These are phyloP conservation scores for Aspergillus mulundensis DNA, from an alignment of 495 filamentous ascomycete species.

Conservation along the genomic window DNA sequence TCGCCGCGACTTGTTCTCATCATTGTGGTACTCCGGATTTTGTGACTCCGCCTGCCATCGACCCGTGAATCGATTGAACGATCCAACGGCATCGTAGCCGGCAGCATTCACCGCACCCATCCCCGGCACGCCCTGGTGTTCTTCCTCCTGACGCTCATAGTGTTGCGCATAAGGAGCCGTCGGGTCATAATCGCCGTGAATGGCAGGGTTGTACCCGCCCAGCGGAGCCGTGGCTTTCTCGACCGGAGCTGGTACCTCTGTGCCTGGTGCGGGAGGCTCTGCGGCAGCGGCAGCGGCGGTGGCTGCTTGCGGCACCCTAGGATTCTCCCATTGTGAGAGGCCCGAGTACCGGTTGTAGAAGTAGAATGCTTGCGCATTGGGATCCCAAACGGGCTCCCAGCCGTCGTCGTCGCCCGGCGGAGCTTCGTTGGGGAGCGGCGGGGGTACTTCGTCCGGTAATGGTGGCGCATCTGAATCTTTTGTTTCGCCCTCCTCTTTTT, in stretches of 20 bases:
- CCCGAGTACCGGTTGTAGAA: conserved; percentile 85
- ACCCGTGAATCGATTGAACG: conserved; percentile 92
- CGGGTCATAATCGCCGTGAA: conserved; percentile 94
- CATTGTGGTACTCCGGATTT: conserved; percentile 72
- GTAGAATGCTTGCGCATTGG: conserved; percentile 66
- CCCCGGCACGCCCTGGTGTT: conserved; percentile 21
- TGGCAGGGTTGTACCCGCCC: conserved; percentile 88
- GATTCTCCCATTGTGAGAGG: conserved; percentile 83
- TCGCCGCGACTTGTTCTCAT: conserved; percentile 80
- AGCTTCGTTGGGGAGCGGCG: conserved; percentile 51
- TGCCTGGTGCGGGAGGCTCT: not conserved
- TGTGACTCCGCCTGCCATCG: conserved; percentile 65
- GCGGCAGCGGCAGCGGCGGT: not conserved
- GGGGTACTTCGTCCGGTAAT: conserved; percentile 47
- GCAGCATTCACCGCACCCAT: conserved; percentile 30
- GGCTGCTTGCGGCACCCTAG: conserved; percentile 57
- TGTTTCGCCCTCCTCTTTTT: conserved; percentile 19
- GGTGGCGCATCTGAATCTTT: conserved; percentile 36
- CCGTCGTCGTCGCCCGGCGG: conserved; percentile 71
- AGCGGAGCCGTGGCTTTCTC: conserved; percentile 26
- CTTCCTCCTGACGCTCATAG: conserved; percentile 28
- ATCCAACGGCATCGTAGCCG: conserved; percentile 61
- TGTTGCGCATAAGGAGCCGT: conserved; percentile 82
- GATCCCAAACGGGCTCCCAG: conserved; percentile 85
- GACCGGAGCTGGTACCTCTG: not conserved